phyloP scores from a whole-genome alignment of 805 yeast species.

The Lipomyces mesembrius region DNA sequence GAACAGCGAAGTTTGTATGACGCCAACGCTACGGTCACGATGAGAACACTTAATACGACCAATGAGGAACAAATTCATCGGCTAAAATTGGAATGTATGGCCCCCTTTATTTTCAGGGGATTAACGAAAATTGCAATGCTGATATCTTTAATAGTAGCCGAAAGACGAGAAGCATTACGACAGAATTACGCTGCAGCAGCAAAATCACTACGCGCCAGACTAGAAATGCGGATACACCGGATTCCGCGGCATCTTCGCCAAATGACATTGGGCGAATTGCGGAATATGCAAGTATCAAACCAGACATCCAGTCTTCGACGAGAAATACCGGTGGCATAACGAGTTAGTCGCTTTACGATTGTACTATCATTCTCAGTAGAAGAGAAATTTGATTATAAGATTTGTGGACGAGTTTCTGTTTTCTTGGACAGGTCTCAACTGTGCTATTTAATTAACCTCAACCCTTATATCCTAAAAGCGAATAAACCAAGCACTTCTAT shows the following conservation, averaged over 20 bases:
- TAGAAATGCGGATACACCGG: constrained; percentile 52
- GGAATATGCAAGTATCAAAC: neutral
- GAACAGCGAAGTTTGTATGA: neutral
- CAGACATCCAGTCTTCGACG: neutral
- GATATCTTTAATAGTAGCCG: constrained; percentile 9
- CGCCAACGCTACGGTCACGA: neutral
- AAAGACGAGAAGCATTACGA: constrained; percentile 23
- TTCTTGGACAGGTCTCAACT: neutral
- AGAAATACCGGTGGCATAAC: neutral
- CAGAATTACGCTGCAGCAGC: constrained; percentile 38
- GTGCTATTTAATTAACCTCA: neutral
- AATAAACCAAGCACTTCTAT: neutral
- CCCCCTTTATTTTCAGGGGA: neutral
- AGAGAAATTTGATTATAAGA: neutral
- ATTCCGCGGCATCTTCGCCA: constrained; percentile 56
- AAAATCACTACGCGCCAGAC: constrained; percentile 46
- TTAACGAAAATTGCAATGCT: neutral
- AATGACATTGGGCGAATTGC: constrained; percentile 49
- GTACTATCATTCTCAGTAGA: neutral
- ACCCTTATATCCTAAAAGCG: neutral
- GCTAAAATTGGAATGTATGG: constrained; percentile 19
- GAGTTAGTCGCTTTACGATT: neutral
- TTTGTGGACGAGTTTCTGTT: neutral
- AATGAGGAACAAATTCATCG: constrained; percentile 7
- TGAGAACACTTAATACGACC: neutral